Evolutionary conservation across 345 rosid genomes (phyloP).

Genomic region (Theobroma cacao): DNA sequence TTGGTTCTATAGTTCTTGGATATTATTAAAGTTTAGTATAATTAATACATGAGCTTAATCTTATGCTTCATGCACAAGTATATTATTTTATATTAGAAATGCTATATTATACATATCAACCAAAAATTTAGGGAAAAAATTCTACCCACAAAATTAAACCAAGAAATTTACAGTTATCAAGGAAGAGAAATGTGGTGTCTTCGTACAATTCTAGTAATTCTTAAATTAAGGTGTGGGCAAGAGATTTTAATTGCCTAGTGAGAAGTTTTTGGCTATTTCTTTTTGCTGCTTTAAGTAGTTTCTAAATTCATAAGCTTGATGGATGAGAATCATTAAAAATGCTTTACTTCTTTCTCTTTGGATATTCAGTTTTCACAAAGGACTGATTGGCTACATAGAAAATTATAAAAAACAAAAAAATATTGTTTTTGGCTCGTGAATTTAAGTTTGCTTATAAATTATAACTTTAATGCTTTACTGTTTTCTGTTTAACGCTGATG

Average conservation of each 20-base stretch:
- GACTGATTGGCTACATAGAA: neutral
- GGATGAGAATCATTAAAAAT: neutral
- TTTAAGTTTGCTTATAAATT: neutral
- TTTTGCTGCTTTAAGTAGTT: neutral
- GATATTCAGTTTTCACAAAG: neutral
- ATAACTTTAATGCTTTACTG: neutral
- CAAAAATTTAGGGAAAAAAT: neutral
- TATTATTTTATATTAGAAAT: neutral
- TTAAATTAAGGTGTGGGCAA: neutral
- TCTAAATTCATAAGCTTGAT: neutral
- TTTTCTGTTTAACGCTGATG: neutral
- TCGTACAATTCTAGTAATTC: neutral
- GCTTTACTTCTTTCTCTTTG: neutral
- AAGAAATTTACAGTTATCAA: neutral
- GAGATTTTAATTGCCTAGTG: neutral
- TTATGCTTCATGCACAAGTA: neutral
- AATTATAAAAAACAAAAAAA: neutral
- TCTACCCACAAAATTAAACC: neutral
- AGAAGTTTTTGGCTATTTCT: neutral
- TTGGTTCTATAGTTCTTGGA: neutral
- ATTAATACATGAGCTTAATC: neutral
- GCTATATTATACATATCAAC: neutral
- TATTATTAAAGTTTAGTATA: neutral
- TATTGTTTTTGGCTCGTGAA: neutral
- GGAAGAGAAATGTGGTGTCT: neutral